These are phyloP conservation scores for Drosera spatulata DNA, from an alignment of 179 eudicot species.

Conservation along the genomic window DNA sequence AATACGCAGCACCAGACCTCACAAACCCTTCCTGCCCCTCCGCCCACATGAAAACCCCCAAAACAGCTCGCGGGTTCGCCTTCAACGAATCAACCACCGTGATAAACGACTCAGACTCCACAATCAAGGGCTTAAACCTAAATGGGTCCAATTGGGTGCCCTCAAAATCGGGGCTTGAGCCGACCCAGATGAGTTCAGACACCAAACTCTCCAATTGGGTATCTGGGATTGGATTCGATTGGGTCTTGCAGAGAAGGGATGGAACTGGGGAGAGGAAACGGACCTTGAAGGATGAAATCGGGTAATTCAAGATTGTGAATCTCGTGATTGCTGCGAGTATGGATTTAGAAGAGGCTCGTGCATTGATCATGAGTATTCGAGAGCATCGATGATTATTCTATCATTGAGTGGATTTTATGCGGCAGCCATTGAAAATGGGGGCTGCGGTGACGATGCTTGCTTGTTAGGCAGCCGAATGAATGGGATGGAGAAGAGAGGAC, in stretches of 20 bases:
- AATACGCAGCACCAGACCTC: conserved; percentile 21
- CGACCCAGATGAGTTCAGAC: conserved; percentile 13
- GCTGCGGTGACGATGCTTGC: no score
- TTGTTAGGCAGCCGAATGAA: no score
- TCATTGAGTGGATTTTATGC: background rate
- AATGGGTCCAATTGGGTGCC: background rate
- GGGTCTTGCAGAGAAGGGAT: background rate
- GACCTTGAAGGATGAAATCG: conserved; percentile 18
- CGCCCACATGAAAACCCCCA: conserved; percentile 40
- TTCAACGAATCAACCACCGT: conserved; percentile 26
- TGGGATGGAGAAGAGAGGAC: background rate
- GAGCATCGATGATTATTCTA: background rate
- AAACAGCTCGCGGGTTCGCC: conserved; percentile 23
- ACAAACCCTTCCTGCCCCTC: conserved; percentile 31
- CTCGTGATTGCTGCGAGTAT: conserved; percentile 2
- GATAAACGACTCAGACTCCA: conserved; percentile 27
- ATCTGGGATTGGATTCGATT: conserved; percentile 3
- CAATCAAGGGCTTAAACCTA: conserved; percentile 15
- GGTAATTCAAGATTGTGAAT: background rate
- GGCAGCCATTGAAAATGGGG: background rate
- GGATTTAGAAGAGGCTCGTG: conserved; percentile 22
- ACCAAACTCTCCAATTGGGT: conserved; percentile 16
- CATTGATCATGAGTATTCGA: conserved; percentile 11
- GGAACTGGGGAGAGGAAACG: conserved; percentile 15
- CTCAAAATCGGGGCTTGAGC: conserved; percentile 10